Percentiles rank a stretch among this genome's conserved stretches.
phyloP scores from a whole-genome alignment of 2,329 filamentous ascomycete species.

The Neocatenulostroma microsporum region DNA sequence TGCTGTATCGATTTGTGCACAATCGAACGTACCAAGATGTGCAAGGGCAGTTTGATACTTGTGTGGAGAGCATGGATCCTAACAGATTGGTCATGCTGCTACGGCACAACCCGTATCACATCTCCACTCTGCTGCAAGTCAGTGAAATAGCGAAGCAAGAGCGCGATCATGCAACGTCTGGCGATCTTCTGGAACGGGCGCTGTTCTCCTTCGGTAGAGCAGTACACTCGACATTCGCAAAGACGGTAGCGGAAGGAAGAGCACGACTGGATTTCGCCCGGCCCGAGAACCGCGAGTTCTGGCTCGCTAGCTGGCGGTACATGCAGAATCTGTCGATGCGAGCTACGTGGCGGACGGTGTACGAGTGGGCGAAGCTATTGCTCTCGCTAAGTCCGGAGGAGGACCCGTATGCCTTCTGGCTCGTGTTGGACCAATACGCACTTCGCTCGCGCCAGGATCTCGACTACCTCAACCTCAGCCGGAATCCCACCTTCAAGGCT shows the following conservation, averaged over 20 bases:
- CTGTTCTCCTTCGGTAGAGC: conserved; percentile 87
- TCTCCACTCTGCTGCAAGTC: conserved; percentile 87
- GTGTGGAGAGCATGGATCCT: conserved; percentile 77
- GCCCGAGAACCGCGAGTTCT: conserved; percentile 86
- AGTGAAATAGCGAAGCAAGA: conserved; percentile 89
- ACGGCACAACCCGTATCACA: conserved; percentile 73
- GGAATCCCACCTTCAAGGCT: conserved; percentile 39
- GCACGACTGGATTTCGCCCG: conserved; percentile 73
- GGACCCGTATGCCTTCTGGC: conserved; percentile 76
- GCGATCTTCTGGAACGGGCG: conserved; percentile 81
- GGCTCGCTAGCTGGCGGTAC: conserved; percentile 83
- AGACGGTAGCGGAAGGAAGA: conserved; percentile 66
- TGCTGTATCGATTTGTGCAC: conserved; percentile 72
- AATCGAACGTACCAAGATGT: conserved; percentile 64
- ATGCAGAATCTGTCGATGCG: conserved; percentile 77
- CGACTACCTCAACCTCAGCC: conserved; percentile 66
- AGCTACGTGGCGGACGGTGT: conserved; percentile 85
- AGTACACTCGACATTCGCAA: conserved; percentile 72
- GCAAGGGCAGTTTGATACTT: conserved; percentile 67
- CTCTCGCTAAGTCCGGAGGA: conserved; percentile 61
- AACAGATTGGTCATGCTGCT: conserved; percentile 73
- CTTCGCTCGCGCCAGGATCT: conserved; percentile 70
- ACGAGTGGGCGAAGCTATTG: conserved; percentile 87
- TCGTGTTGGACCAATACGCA: conserved; percentile 76
- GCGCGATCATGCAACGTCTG: conserved; percentile 74